Evolutionary conservation across 495 filamentous ascomycete species (phyloP), one percentile per base, ranked within the genome.

Genomic region (Talaromyces stipitatus): DNA sequence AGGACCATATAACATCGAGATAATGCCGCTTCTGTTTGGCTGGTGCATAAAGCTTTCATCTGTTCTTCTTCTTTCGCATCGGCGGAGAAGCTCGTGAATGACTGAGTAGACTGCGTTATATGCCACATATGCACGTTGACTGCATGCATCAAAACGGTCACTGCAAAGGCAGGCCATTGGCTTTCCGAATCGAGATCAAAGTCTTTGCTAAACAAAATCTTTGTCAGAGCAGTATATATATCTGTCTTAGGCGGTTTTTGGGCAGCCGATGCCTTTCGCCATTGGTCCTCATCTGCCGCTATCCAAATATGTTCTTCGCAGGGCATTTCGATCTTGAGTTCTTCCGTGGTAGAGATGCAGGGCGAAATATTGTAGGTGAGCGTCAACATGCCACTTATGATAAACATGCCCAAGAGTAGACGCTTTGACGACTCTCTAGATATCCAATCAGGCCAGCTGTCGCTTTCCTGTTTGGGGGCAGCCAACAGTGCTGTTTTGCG

Each of bases 111-210:
- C 43, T 57, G 55, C 43, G 55, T 57, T 16, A 57, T 32, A 46
- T 57, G 55, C 55, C 55, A 57, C 43, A 57, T 57, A 36, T 57
- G 55, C 20, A 57, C 29, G 45, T 57, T 50, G 43, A 57, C 55
- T 50, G 55, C 55, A 57, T 57, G 47, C 55, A 57, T 57, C 20
- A 57, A 6, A 24, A 57, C 46, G 7, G 55, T 57, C 12, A 38
- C 47, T 18, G 55, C 41, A 50, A 50, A 57, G 14, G 55, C 43
- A n/a, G 55, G n/a, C 55, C 55, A 57, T 16, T 51, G 55, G 46
- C 36, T 33, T 22, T 57, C 46, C 12, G 28, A 24, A 16, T 51
- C 55, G 9, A 32, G 55, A 33, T 50, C 45, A 50, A 50, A 57
- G 5, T 57, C 55, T 51, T 57, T 57, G 9, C 55, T 45, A 51